These are phyloP conservation scores for Monosporascus cannonballus DNA, from an alignment of 2,329 filamentous ascomycete genomes.

Conservation along the genomic window DNA sequence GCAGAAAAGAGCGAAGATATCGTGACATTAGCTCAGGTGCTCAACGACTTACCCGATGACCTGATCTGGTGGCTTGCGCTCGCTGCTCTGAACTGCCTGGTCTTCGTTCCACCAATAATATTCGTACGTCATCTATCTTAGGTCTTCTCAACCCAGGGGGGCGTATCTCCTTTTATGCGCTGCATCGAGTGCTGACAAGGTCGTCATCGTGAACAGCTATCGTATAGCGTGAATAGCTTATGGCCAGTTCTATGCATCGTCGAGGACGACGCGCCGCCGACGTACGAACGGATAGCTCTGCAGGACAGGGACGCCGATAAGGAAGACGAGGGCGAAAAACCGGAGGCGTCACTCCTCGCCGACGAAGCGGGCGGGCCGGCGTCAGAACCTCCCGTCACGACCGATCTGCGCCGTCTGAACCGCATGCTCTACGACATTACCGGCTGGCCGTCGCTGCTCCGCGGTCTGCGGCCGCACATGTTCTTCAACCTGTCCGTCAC, in stretches of 20 bases:
- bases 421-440: slow-evolving; percentile 52
- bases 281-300: not conserved
- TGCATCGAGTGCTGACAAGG: not conserved
- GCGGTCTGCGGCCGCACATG: slow-evolving; percentile 51
- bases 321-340: not conserved
- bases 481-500: slow-evolving; percentile 26
- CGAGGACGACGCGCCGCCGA: not conserved
- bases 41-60: not conserved
- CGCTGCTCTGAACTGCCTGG: not conserved
- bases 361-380: not conserved
- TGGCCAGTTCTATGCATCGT: not conserved
- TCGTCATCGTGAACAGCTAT: not conserved
- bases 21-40: not conserved
- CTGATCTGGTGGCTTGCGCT: slow-evolving; percentile 1
- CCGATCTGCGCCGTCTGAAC: slow-evolving; percentile 40
- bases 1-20: not conserved
- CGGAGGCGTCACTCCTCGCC: not conserved
- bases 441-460: slow-evolving; percentile 59
- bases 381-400: slow-evolving; percentile 31
- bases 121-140: not conserved
- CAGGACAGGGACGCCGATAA: not conserved
- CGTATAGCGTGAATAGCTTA: not conserved
- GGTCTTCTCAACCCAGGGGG: too few species aligned
- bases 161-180: too few species aligned
- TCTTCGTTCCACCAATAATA: slow-evolving; percentile 1